phyloP scores from a whole-genome alignment of 768 basidiomycete species.

The Amanita inopinata region DNA sequence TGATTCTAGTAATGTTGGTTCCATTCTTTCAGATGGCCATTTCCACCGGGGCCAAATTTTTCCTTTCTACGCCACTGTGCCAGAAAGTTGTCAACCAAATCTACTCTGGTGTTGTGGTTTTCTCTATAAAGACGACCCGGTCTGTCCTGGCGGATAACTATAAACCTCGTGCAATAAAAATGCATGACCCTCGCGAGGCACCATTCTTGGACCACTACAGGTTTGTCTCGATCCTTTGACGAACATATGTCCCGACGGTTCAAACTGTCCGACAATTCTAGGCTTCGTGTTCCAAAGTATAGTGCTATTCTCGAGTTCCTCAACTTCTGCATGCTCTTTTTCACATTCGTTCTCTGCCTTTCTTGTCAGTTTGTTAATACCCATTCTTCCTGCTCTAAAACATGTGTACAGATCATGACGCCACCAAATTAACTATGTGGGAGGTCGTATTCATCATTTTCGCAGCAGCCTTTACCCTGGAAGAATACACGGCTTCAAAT shows the following conservation, averaged over 20 bases:
- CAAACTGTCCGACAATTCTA: constrained; percentile 17
- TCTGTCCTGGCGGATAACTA: constrained; percentile 89
- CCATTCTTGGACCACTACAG: constrained; percentile 83
- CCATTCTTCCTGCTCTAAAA: constrained; percentile 6
- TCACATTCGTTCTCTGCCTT: constrained; percentile 67
- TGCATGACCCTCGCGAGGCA: constrained; percentile 56
- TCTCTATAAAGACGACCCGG: constrained; percentile 48
- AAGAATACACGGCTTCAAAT: constrained; percentile 80
- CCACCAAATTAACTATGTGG: constrained; percentile 40
- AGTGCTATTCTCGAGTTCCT: constrained; percentile 69
- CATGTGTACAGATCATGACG: constrained; percentile 41
- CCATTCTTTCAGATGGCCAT: constrained; percentile 73
- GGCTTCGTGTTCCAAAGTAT: constrained; percentile 77
- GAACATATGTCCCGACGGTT: too few relatives aligned
- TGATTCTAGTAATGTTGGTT: too few relatives aligned
- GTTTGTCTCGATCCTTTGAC: constrained; percentile 20
- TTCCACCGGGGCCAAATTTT: constrained; percentile 73
- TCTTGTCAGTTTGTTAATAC: constrained; percentile 39
- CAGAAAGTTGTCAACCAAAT: constrained; percentile 87
- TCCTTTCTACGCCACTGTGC: constrained; percentile 73
- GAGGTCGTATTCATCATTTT: constrained; percentile 72
- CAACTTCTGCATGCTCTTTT: constrained; percentile 59
- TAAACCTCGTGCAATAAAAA: constrained; percentile 63
- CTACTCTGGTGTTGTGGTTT: constrained; percentile 69
- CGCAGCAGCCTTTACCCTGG: constrained; percentile 67